Base-by-base conservation (phyloP, 176 grass and related monocot species). In the Canna indica region DNA sequence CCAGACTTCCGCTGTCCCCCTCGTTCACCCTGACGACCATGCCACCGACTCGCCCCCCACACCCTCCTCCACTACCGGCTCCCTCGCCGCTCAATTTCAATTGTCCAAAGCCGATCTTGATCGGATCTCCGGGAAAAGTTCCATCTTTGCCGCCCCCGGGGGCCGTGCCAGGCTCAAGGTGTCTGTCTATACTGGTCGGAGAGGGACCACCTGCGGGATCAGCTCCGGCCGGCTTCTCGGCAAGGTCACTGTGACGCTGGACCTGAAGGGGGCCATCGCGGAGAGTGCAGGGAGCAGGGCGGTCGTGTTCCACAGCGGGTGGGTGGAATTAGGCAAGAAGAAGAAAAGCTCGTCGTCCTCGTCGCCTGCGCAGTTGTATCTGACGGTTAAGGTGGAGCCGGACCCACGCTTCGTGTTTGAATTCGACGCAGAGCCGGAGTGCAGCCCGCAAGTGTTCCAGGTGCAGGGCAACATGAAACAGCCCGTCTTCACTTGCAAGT, bases 161-260 rank as follows among this genome's bases (percentile, higher is more conserved):
- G 75, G 82, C 4, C 67, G 79, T 29, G 90, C 79, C 4, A 16
- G 36, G 27, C 75, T 99, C 2, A 99, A 99, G 78, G 90, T 94
- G 3, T 74, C 90, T 0, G 78, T 99, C 16, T 99, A 94, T 76
- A 85, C 90, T 5, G 95, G 95, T 24, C 76, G 95, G 1, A 78
- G 86, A 34, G 90, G 95, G 4, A 76, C 84, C 0, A 82, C 80
- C 0, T 99, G 95, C 22, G 90, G 90, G 0, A 81, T 99, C 5
- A 99, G 79, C 53, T 83, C 89, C 1, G 95, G 84, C 0, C 78
- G 90, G 26, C 52, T 94, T 56, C 80, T 99, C 25, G 95, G 95
- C 11, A 90, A 90, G 84, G 84, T 88, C 0, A 85, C 69, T 13
- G 69, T 99, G 66, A 71, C 87, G 46, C 76, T 99, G 1, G 95